phyloP scores from a whole-genome alignment of 257 asterid species.

The Voacanga thouarsii region DNA sequence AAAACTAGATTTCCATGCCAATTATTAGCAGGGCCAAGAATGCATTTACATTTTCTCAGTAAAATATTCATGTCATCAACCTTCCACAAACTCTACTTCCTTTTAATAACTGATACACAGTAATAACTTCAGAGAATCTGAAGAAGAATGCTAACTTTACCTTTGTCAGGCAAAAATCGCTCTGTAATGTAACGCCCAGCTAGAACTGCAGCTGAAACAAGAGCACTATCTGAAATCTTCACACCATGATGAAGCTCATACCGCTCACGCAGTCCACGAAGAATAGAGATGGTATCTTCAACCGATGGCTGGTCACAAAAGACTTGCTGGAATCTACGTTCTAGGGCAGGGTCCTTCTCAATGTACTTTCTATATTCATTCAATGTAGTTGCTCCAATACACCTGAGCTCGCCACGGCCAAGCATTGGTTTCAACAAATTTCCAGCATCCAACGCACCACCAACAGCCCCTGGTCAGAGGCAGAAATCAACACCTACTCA shows the following conservation, averaged over 20 bases:
- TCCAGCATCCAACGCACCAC: slow-evolving; percentile 95
- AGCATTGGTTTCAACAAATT: slow-evolving; percentile 93
- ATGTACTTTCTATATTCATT: slow-evolving; percentile 85
- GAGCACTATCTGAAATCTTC: slow-evolving; percentile 86
- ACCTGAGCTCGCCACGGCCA: slow-evolving; percentile 89
- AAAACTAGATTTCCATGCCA: background rate
- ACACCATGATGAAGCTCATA: slow-evolving; percentile 95
- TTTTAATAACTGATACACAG: background rate
- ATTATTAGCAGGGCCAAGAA: background rate
- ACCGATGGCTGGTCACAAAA: slow-evolving; percentile 90
- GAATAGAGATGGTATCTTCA: slow-evolving; percentile 82
- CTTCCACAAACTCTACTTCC: background rate
- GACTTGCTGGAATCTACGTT: slow-evolving; percentile 93
- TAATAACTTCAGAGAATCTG: background rate
- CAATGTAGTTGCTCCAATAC: slow-evolving; percentile 92
- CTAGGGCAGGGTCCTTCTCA: slow-evolving; percentile 95
- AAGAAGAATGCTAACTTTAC: slow-evolving; percentile 30
- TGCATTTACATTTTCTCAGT: background rate
- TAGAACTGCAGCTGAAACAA: slow-evolving; percentile 84
- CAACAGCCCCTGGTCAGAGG: slow-evolving; percentile 57
- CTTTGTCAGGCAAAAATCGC: slow-evolving; percentile 93
- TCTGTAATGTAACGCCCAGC: slow-evolving; percentile 85
- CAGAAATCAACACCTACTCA: slow-evolving; percentile 3
- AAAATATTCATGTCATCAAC: background rate
- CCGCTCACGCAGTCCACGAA: slow-evolving; percentile 93